Conservation (phyloP, 805 yeast species). For the Pichia rugopelliculosa region DNA sequence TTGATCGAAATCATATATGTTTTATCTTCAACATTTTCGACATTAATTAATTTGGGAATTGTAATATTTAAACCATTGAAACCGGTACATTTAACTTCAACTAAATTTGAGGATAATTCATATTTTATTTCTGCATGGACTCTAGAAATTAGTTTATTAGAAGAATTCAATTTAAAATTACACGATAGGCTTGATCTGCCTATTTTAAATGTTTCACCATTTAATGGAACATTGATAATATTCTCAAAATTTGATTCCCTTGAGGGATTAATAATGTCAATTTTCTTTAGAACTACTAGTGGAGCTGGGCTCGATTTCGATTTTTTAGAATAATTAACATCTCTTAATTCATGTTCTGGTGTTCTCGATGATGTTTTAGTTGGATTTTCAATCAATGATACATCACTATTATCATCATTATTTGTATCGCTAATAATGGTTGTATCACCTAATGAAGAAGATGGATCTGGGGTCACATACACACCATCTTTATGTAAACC, state of each 20-base stretch:
- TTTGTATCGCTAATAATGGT: constrained; percentile 9
- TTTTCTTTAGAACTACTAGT: too few relatives aligned
- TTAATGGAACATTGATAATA: constrained; percentile 29
- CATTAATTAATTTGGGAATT: constrained; percentile 43
- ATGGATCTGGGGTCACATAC: constrained; percentile 71
- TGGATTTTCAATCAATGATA: neutral
- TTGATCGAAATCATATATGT: constrained; percentile 14
- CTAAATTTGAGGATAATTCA: constrained; percentile 30
- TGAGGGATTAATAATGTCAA: neutral
- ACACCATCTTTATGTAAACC: constrained; percentile 14
- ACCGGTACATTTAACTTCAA: constrained; percentile 67
- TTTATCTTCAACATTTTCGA: constrained; percentile 17
- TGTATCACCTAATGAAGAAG: constrained; percentile 40
- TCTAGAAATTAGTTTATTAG: constrained; percentile 57
- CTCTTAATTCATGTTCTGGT: neutral
- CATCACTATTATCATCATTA: neutral
- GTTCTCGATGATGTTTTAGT: neutral
- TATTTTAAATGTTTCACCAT: constrained; percentile 35
- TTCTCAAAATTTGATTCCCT: constrained; percentile 9
- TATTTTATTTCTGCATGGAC: constrained; percentile 51
- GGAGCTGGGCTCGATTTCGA: neutral
- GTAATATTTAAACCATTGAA: constrained; percentile 70
- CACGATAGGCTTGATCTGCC: constrained; percentile 67
- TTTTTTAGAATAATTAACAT: neutral
- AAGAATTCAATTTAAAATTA: constrained; percentile 40